These are phyloP conservation scores for Penicillium expansum DNA, from an alignment of 2,329 filamentous ascomycete genomes.

Conservation along the genomic window DNA sequence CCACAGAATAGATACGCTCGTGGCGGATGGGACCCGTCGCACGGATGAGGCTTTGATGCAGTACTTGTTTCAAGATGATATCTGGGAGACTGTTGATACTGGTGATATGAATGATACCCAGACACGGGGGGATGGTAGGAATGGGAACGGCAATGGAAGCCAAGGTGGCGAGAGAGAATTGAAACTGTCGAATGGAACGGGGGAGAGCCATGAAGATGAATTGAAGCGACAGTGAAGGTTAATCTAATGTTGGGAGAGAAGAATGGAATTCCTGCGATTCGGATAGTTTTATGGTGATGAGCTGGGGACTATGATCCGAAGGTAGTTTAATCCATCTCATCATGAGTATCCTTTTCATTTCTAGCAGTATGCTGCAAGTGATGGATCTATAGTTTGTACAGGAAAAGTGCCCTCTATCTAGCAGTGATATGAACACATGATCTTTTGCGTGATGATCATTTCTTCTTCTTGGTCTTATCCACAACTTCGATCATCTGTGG, in stretches of 20 bases:
- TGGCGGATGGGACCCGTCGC: neutral
- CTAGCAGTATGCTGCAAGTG: neutral
- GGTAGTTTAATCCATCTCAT: neutral
- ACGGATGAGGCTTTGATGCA: neutral
- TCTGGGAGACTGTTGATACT: neutral
- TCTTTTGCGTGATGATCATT: slow-evolving; percentile 23
- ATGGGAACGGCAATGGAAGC: neutral
- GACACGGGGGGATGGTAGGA: neutral
- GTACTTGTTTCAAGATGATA: neutral
- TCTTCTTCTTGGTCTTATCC: slow-evolving; percentile 68
- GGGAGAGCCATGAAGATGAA: neutral
- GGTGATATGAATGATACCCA: neutral
- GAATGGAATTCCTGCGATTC: neutral
- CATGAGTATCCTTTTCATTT: neutral
- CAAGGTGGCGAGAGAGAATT: neutral
- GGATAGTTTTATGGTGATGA: too few relatives aligned
- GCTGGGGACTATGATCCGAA: neutral
- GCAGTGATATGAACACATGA: too few relatives aligned
- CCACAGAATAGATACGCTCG: neutral
- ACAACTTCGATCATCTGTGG: slow-evolving; percentile 61
- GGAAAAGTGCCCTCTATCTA: neutral
- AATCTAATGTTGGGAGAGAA: neutral
- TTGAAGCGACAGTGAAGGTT: neutral
- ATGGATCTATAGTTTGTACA: neutral
- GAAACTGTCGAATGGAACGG: neutral